Conservation (phyloP, 495 filamentous ascomycete genomes). For the Neurospora hispaniola region DNA sequence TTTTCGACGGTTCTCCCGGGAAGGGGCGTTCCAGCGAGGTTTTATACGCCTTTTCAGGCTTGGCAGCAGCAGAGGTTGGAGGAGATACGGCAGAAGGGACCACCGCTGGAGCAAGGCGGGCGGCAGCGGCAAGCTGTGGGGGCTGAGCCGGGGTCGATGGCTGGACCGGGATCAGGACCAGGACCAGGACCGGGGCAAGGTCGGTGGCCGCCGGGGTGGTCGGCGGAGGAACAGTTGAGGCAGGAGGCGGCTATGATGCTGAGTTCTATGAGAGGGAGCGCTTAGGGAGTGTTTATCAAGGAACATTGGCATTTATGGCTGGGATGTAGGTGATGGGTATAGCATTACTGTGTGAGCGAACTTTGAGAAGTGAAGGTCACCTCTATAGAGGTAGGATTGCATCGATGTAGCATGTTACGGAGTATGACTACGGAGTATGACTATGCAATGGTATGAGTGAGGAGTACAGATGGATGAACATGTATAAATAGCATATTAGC, state of each 20-base stretch:
- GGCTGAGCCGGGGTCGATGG: neutral
- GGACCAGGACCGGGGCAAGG: neutral
- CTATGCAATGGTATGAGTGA: neutral
- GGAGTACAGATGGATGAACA: neutral
- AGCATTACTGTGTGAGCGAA: too few species aligned
- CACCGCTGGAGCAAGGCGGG: neutral
- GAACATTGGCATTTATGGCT: neutral
- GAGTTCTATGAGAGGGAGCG: constrained; percentile 6
- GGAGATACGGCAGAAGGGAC: neutral
- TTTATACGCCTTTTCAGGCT: neutral
- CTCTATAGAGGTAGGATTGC: neutral
- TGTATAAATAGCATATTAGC: neutral
- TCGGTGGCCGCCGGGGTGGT: neutral
- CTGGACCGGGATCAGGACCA: neutral
- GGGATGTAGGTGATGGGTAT: neutral
- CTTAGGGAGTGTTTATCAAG: neutral
- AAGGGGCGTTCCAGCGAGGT: neutral
- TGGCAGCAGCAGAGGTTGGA: neutral
- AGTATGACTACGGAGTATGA: neutral
- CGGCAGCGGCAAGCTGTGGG: neutral
- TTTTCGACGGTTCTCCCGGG: neutral
- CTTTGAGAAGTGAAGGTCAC: too few species aligned
- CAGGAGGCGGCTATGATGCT: constrained; percentile 18
- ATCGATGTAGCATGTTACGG: neutral
- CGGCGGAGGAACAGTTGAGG: constrained; percentile 15